Base-by-base conservation (phyloP, 2,329 filamentous ascomycete genomes). In the Camillea tinctor region DNA sequence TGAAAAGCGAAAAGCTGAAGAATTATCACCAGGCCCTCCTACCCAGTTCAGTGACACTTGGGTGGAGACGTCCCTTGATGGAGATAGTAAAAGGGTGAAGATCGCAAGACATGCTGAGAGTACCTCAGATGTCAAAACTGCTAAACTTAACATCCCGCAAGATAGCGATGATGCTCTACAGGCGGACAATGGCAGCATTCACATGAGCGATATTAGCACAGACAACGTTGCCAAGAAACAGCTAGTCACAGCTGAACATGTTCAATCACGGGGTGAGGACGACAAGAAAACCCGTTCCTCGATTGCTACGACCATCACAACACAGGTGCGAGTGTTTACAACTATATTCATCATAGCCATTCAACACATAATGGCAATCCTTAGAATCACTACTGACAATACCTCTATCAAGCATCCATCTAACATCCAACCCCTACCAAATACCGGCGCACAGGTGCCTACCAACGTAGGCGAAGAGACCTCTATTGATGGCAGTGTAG, bases 11-110 rank as follows among this genome's bases (percentile, higher is more conserved):
- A 60, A 73, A 67, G 64, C 71, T 49, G 60, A 66, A 57, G 64
- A 65, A 56, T 59, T 60, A 23, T 60, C 61, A 19, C 58, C 60
- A 26, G 30, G 30, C 5, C 62, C 63, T 9, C 68, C 70, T 24
- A 55, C 54, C n/a, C 72, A 71, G 22, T 68, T 73, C 57, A 76
- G 72, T 52, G 77, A 79, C 58, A 76, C 72, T 4, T 79, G 76
- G 77, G 64, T 78, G 40, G 72, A 79, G 66, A 76, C 73, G 50
- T 72, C 72, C 4, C 53, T 73, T 19, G 73, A 77, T 53, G 74
- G 72, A 48, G 74, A 72, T 63, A 73, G 72, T 59, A 80, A 80
- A 71, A 75, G 79, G 26, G 69, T 78, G 63, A 80, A 76, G 66
- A 64, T 79, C 51, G 59, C 66, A 48, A 61, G 50, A 58, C 66